phyloP scores from a whole-genome alignment of 257 asterid genomes.

The Solanum phureja region DNA sequence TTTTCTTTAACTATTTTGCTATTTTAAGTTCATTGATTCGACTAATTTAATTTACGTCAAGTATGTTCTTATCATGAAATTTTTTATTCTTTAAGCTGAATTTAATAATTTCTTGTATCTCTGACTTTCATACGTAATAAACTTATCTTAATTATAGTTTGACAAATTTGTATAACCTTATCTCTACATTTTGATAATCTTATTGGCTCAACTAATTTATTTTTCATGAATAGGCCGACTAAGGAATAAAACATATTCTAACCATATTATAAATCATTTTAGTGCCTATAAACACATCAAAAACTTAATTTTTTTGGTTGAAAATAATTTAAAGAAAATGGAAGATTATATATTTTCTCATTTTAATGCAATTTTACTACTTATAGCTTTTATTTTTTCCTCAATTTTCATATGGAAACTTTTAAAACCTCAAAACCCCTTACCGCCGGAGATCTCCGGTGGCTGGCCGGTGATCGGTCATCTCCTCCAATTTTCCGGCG shows the following conservation, averaged over 20 bases:
- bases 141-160: background rate
- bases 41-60: background rate
- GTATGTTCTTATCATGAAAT: accelerated
- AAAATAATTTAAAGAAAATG: background rate
- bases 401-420: background rate
- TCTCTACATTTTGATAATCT: background rate
- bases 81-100: accelerated
- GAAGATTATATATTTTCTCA: background rate
- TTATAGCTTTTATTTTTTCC: background rate
- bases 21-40: background rate
- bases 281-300: background rate
- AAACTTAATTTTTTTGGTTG: background rate
- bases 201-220: background rate
- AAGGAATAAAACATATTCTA: background rate
- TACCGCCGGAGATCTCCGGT: conserved; percentile 6
- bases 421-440: background rate
- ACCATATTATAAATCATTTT: background rate
- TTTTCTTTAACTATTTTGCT: too few relatives aligned
- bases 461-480: conserved; percentile 16
- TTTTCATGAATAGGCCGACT: background rate
- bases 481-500: background rate
- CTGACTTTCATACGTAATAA: background rate
- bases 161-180: background rate
- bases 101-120: too few relatives aligned
- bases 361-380: background rate